Percentiles rank a stretch among this genome's conserved stretches.
Conservation (phyloP, 331 rosid species). For the Quercus lobata region DNA sequence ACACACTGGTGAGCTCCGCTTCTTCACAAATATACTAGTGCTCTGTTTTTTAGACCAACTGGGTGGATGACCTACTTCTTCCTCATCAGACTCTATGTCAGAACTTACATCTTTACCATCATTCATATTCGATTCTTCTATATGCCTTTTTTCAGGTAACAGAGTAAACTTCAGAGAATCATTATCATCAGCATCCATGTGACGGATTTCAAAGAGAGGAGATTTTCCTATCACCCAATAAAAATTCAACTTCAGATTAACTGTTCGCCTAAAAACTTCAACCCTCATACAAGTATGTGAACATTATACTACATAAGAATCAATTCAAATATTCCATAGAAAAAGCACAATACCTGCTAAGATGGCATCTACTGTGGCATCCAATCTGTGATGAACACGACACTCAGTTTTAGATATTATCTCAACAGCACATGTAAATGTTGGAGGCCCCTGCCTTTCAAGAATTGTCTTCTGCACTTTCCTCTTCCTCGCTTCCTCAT, state of each 20-base stretch:
- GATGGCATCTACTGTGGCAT: conserved; percentile 93
- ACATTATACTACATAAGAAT: neutral
- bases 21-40: conserved; percentile 36
- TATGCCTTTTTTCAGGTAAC: conserved; percentile 29
- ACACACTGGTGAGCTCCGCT: conserved; percentile 58
- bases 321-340: neutral
- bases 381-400: conserved; percentile 91
- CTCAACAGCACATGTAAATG: conserved; percentile 97
- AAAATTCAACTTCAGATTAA: neutral
- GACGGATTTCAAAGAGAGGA: conserved; percentile 84
- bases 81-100: conserved; percentile 44
- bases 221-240: conserved; percentile 50
- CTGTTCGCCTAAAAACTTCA: conserved; percentile 4
- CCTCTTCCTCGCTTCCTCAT: conserved; percentile 94
- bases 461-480: conserved; percentile 99
- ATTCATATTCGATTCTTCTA: conserved; percentile 33
- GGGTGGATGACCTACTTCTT: conserved; percentile 36
- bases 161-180: conserved; percentile 46
- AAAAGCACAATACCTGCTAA: conserved; percentile 64
- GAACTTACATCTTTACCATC: conserved; percentile 23
- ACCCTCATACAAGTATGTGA: conserved; percentile 3
- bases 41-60: conserved; percentile 39
- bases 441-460: conserved; percentile 91
- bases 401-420: conserved; percentile 90
- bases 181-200: conserved; percentile 44